Base-by-base conservation (phyloP, 176 grass and related monocot genomes). In the Oryza glaberrima region DNA sequence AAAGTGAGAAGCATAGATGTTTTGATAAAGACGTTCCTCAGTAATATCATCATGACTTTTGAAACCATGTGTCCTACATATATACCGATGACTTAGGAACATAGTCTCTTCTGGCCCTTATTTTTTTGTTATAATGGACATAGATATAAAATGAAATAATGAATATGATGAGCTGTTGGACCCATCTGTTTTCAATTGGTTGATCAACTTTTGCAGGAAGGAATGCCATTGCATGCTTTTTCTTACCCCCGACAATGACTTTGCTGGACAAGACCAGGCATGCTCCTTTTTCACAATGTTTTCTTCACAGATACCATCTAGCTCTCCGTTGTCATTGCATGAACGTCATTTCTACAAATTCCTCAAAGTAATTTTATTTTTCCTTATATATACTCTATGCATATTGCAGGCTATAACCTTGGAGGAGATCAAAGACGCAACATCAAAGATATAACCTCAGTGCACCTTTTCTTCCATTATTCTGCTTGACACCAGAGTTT, bases 181-280 rank as follows among this genome's bases (percentile, higher is more conserved):
- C 52, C 8, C 32, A 81, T 77, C 1, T 11, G 60, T 65, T 82
- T 79, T 78, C 17, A 74, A 64, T 30, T 35, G 17, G 43, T 20
- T 16, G 1, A 1, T 80, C 48, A 30, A 32, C 52, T 82, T 86
- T 84, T 84, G 54, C 91, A 98, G 93, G 83, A 98, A 95, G 83
- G 96, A 98, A 76, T 98, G 96, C 67, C 93, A 98, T 66, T 98
- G 93, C 81, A 98, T 98, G 96, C 93, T 98, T 75, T 98, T 98
- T 72, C 96, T 98, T 80, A 98, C 96, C 14, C 91, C 91, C 0
- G 96, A 95, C 28, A 98, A 95, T 77, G 93, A 98, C 81, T 98
- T 98, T 77, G 93, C 96, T 68, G 93, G 96, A 43, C 13, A 88
- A 17, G 96, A 98, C n/a, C 93, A 98, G 90, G 96, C 73, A 94